A percentile compares a stretch with the other conserved stretches of the same genome.
phyloP scores from a whole-genome alignment of 2,329 filamentous ascomycete genomes.

The Ceratocystis diversiconidia region DNA sequence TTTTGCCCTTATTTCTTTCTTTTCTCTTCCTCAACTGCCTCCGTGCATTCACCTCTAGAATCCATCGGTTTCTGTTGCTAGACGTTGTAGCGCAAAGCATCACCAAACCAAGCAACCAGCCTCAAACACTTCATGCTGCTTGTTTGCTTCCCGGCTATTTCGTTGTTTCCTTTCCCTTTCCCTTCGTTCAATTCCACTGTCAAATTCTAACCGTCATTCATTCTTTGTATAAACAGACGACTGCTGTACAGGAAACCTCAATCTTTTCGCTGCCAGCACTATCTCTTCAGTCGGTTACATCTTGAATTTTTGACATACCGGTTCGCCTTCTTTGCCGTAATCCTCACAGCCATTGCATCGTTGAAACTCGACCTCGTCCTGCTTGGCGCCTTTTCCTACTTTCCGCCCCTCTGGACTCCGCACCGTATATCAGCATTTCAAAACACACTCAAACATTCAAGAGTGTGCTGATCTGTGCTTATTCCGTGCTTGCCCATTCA shows the following conservation, averaged over 20 bases:
- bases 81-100: not conserved
- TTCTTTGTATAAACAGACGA: not conserved
- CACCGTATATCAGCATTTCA: not conserved
- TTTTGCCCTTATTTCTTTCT: not conserved
- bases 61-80: not conserved
- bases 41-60: not conserved
- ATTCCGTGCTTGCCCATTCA: not conserved
- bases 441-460: not conserved
- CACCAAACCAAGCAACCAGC: not conserved
- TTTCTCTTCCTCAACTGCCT: not conserved
- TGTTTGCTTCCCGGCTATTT: constrained; percentile 1
- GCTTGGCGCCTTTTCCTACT: not conserved
- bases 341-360: not conserved
- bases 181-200: not conserved
- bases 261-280: not conserved
- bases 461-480: not conserved
- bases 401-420: not conserved
- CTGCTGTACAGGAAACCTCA: not conserved
- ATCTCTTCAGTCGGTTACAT: not conserved
- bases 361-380: not conserved
- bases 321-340: not conserved
- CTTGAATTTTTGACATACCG: not conserved
- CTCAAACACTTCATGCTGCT: not conserved
- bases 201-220: not conserved
- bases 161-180: not conserved